phyloP scores from a whole-genome alignment of 106 monocot species.

The Narthecium ossifragum region DNA sequence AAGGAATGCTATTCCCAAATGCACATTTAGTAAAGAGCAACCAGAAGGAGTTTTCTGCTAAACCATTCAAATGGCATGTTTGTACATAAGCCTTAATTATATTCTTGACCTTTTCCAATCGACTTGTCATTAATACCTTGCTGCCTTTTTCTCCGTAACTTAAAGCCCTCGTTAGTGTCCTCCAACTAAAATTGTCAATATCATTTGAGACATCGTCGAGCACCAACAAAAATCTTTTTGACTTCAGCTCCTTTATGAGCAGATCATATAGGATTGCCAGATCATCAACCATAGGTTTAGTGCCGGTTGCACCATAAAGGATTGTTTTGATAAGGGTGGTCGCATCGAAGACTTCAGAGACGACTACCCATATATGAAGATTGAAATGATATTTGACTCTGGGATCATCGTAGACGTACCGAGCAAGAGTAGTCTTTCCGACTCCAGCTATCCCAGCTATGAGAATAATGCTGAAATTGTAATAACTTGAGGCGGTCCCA shows the following conservation, averaged over 20 bases:
- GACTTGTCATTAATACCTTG: conserved; percentile 13
- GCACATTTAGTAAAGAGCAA: neutral
- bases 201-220: too few species aligned
- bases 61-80: neutral
- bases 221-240: conserved; percentile 8
- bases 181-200: conserved; percentile 1
- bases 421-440: too few species aligned
- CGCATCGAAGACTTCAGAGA: too few species aligned
- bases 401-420: too few species aligned
- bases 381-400: too few species aligned
- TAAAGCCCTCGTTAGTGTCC: conserved; percentile 2
- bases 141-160: conserved; percentile 6
- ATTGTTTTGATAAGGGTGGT: too few species aligned
- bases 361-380: too few species aligned
- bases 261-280: too few species aligned
- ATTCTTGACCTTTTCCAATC: neutral
- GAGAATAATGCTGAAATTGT: too few species aligned
- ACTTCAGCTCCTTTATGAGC: neutral
- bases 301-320: too few species aligned
- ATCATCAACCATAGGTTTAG: neutral
- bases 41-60: neutral
- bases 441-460: too few species aligned
- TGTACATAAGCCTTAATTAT: neutral
- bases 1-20: neutral
- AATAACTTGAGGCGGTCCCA: too few species aligned